These are phyloP conservation scores for Arctium minus DNA, from an alignment of 129 eudicot genomes.

Conservation along the genomic window DNA sequence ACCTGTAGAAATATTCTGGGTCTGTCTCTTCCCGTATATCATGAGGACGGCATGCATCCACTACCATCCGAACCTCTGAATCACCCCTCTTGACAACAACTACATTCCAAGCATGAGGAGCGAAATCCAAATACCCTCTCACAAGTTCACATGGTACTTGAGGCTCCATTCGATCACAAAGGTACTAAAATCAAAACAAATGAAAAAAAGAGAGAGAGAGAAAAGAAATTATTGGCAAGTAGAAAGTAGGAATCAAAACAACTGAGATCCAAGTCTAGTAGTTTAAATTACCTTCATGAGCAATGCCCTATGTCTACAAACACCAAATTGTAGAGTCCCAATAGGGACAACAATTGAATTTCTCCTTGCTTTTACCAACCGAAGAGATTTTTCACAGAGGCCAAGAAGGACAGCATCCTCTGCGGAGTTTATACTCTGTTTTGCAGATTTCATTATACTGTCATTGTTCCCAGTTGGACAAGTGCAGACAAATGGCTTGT, in stretches of 20 bases:
- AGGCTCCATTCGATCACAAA: constrained; percentile 94
- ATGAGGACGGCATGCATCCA: constrained; percentile 93
- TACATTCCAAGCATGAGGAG: constrained; percentile 98
- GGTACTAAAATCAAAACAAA: constrained; percentile 49
- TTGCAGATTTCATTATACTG: constrained; percentile 25
- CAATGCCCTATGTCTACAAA: constrained; percentile 89
- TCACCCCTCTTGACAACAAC: constrained; percentile 63
- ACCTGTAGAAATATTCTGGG: constrained; percentile 87
- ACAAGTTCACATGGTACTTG: constrained; percentile 96
- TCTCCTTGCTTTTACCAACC: constrained; percentile 51
- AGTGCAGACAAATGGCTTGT: constrained; percentile 88
- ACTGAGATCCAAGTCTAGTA: neutral
- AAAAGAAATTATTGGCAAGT: constrained; percentile 12
- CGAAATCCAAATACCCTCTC: constrained; percentile 90
- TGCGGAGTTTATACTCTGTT: constrained; percentile 29
- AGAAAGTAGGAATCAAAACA: neutral
- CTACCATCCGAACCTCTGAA: constrained; percentile 77
- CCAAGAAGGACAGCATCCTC: constrained; percentile 56
- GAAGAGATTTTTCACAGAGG: constrained; percentile 79
- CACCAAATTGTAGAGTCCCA: constrained; percentile 84
- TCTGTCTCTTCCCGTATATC: constrained; percentile 90
- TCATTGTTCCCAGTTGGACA: constrained; percentile 69
- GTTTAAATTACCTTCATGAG: constrained; percentile 73
- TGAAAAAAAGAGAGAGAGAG: neutral
- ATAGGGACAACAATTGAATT: constrained; percentile 78